Base-by-base conservation (phyloP, 306 rosid genomes). In the Oxytropis ochrocephala region DNA sequence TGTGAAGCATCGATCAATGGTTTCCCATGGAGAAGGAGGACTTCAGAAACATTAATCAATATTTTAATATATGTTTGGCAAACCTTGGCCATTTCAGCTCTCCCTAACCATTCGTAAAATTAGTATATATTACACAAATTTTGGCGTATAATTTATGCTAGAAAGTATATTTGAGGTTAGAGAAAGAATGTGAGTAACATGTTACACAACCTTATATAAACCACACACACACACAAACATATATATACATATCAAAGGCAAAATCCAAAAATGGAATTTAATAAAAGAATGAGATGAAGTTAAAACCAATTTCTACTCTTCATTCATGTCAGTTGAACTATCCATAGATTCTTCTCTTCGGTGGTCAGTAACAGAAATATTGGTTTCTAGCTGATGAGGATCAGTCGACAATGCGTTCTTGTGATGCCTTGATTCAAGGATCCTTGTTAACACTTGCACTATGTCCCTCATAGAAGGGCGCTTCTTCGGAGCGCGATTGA, bases 391-490 rank as follows among this genome's bases (percentile, higher is more conserved):
- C 55, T 70, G 87, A 70, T 87, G 87, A 46, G 81, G 30, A 33
- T 87, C 95, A 5, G 78, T 70, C 17, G 98, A 92, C 49, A 81
- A 19, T 5, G 88, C 80, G 33, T 83, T 89, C 21, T 14, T 78
- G 68, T 80, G 87, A 47, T 81, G 83, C 55, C 95, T 87, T 42
- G 78, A 62, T 67, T 92, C 87, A n/a, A 83, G 69, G 55, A 92
- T 74, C 72, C 89, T 47, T 1, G 91, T 51, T 13, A 92, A 81
- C 64, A 89, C 95, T 77, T 87, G 98, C 44, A 89, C 98, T 11
- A 73, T 79, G 84, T 92, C 98, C 69, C 96, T 84, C 98, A 89
- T 92, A 46, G 92, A 78, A 78, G 95, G 95, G 9, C 98, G 79
- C 72, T 86, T 92, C 64, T 79, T 85, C 5, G 98, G 89, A 49